phyloP scores from a whole-genome alignment of 208 protist genomes.

The Trypanosoma grayi region DNA sequence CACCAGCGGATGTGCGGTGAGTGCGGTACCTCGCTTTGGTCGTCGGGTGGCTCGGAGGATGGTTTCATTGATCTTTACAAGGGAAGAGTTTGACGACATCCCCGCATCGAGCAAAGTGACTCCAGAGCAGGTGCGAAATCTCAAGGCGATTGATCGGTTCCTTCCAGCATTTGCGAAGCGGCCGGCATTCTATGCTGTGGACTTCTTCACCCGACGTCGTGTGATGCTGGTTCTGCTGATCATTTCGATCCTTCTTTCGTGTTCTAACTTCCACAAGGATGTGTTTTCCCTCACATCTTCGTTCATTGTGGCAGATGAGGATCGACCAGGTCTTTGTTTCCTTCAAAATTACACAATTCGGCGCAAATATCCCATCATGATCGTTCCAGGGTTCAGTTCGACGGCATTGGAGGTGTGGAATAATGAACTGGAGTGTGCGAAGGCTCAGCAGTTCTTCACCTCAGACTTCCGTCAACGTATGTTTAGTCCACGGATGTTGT shows the following conservation, averaged over 20 bases:
- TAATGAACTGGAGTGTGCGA: constrained; percentile 46
- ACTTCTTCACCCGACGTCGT: constrained; percentile 54
- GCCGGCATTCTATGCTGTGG: constrained; percentile 40
- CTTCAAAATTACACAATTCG: constrained; percentile 57
- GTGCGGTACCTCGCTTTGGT: no score
- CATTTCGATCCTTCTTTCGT: constrained; percentile 23
- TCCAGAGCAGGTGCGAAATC: constrained; percentile 32
- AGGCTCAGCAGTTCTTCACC: constrained; percentile 27
- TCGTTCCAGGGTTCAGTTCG: constrained; percentile 86
- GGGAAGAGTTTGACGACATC: constrained; percentile 27
- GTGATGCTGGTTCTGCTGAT: constrained; percentile 31
- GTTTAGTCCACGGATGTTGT: constrained; percentile 77
- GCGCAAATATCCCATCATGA: constrained; percentile 71
- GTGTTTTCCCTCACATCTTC: constrained; percentile 33
- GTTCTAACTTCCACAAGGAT: constrained; percentile 22
- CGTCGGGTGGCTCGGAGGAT: constrained; percentile 3
- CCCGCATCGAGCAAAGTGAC: constrained; percentile 19
- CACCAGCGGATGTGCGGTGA: no score
- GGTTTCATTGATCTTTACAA: constrained; percentile 17
- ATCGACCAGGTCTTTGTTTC: constrained; percentile 68
- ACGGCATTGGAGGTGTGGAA: constrained; percentile 88
- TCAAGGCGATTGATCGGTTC: constrained; percentile 19
- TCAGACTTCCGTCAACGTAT: constrained; percentile 76
- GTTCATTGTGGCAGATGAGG: constrained; percentile 64
- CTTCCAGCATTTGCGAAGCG: constrained; percentile 35